A percentile compares a stretch with the other conserved stretches of the same genome.
These are phyloP conservation scores for Podospora tetraspora DNA, from an alignment of 495 filamentous ascomycete genomes.

Conservation along the genomic window DNA sequence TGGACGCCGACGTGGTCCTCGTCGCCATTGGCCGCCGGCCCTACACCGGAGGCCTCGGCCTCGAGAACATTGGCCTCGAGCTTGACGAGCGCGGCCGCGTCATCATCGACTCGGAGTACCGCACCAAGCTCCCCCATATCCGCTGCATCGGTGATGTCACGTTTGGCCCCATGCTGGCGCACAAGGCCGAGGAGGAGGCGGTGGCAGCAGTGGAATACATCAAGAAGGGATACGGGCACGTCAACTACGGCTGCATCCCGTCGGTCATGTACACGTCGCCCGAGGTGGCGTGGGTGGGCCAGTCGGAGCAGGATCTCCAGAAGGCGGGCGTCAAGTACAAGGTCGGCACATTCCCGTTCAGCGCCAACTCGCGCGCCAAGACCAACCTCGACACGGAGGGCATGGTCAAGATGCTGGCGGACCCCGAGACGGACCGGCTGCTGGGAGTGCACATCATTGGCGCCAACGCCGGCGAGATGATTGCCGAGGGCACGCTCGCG, in stretches of 20 bases:
- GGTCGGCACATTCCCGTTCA: slow-evolving; percentile 91
- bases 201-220: slow-evolving; percentile 94
- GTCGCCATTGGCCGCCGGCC: slow-evolving; percentile 94
- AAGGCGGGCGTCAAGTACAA: slow-evolving; percentile 82
- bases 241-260: slow-evolving; percentile 97
- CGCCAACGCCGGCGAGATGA: slow-evolving; percentile 96
- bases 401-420: slow-evolving; percentile 93
- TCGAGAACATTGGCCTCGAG: slow-evolving; percentile 94
- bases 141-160: slow-evolving; percentile 94
- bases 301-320: slow-evolving; percentile 96
- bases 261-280: slow-evolving; percentile 99
- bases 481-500: slow-evolving; percentile 92
- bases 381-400: slow-evolving; percentile 97
- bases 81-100: slow-evolving; percentile 88
- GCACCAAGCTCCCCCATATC: slow-evolving; percentile 94
- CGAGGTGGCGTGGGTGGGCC: slow-evolving; percentile 97
- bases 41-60: slow-evolving; percentile 83
- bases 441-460: slow-evolving; percentile 96
- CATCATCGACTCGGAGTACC: slow-evolving; percentile 96
- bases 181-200: slow-evolving; percentile 98
- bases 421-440: slow-evolving; percentile 94
- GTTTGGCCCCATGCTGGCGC: slow-evolving; percentile 97
- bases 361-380: slow-evolving; percentile 95
- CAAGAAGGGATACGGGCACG: slow-evolving; percentile 93
- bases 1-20: slow-evolving; percentile 93